Conservation (phyloP, 2,329 filamentous ascomycete genomes). For the Ophiosphaerella narmari region DNA sequence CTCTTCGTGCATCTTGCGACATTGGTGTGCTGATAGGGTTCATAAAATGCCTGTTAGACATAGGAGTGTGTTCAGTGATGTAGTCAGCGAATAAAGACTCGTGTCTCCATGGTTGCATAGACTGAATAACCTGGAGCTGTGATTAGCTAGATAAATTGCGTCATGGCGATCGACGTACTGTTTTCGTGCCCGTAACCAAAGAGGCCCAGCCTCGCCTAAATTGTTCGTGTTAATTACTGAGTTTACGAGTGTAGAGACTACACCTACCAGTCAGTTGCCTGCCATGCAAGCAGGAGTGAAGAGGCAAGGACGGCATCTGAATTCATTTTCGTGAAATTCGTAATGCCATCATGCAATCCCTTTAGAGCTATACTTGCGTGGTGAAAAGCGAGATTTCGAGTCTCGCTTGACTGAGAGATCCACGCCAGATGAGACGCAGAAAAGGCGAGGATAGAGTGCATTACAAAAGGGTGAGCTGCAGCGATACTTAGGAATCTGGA, state of each 20-base stretch:
- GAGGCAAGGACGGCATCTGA: constrained; percentile 91
- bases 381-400: constrained; percentile 85
- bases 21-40: constrained; percentile 70
- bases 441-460: constrained; percentile 89
- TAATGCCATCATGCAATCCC: constrained; percentile 85
- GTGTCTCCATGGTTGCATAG: constrained; percentile 90
- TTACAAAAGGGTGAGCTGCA: constrained; percentile 81
- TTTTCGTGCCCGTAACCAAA: constrained; percentile 87
- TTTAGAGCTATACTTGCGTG: constrained; percentile 85
- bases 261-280: constrained; percentile 90
- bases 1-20: constrained; percentile 59
- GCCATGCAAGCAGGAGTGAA: constrained; percentile 92
- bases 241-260: background rate
- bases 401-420: constrained; percentile 82
- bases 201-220: constrained; percentile 88
- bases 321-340: constrained; percentile 80
- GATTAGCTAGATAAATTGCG: constrained; percentile 13
- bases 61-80: constrained; percentile 71
- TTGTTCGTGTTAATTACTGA: constrained; percentile 11
- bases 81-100: constrained; percentile 85
- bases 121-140: constrained; percentile 71
- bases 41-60: constrained; percentile 48
- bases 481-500: constrained; percentile 79
- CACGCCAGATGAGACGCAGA: constrained; percentile 95
- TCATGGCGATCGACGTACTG: constrained; percentile 61